phyloP scores from a whole-genome alignment of 176 grass and related monocot species.

The Areca catechu region DNA sequence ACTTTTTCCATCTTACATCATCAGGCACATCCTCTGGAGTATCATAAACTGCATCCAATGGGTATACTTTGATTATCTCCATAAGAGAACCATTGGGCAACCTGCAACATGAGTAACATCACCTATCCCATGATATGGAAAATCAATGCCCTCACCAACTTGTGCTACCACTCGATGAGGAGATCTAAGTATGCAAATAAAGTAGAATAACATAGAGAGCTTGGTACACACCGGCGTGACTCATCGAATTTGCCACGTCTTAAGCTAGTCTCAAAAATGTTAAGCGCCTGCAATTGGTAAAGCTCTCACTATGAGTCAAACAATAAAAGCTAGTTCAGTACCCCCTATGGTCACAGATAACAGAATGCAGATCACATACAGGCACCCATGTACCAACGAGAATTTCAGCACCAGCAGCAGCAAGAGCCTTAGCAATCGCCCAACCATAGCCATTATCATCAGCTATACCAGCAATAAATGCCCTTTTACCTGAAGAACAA shows the following conservation, averaged over 20 bases:
- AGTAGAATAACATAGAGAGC: neutral
- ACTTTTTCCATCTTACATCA: slow-evolving; percentile 43
- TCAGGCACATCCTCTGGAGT: slow-evolving; percentile 83
- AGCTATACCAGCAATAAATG: slow-evolving; percentile 96
- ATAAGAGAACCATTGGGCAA: slow-evolving; percentile 91
- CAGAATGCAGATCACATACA: slow-evolving; percentile 14
- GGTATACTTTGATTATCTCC: slow-evolving; percentile 88
- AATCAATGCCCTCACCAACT: slow-evolving; percentile 11
- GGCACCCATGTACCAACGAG: slow-evolving; percentile 99
- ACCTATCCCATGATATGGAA: neutral
- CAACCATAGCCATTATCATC: slow-evolving; percentile 99
- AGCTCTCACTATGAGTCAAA: neutral
- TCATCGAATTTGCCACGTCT: slow-evolving; percentile 53
- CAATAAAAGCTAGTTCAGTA: slow-evolving; percentile 1
- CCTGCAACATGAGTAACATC: slow-evolving; percentile 17
- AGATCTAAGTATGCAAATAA: neutral
- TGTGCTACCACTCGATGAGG: neutral
- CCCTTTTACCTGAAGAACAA: slow-evolving; percentile 58
- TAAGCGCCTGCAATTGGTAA: slow-evolving; percentile 34
- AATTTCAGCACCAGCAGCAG: slow-evolving; percentile 91
- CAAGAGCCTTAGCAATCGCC: slow-evolving; percentile 95
- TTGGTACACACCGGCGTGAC: slow-evolving; percentile 32
- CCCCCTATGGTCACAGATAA: neutral
- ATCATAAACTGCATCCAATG: slow-evolving; percentile 90
- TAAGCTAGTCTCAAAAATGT: slow-evolving; percentile 54